A percentile compares a stretch with the other conserved stretches of the same genome.
Conservation (phyloP, 306 rosid genomes). For the Benincasa hispida region DNA sequence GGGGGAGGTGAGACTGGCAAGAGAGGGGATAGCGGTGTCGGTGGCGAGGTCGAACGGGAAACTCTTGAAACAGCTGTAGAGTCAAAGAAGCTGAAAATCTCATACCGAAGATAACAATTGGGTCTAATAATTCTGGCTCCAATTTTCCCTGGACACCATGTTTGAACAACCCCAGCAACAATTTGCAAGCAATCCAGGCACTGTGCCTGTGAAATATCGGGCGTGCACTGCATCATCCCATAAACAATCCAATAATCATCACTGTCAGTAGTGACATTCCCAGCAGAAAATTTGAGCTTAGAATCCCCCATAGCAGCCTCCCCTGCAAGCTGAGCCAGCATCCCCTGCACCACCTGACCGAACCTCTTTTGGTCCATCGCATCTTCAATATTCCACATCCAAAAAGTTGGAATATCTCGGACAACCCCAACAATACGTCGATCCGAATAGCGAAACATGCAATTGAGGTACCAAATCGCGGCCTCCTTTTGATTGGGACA, state of each 20-base stretch:
- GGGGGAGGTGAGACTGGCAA: neutral
- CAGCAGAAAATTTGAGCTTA: neutral
- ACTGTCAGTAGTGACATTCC: neutral
- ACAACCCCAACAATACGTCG: slow-evolving; percentile 2
- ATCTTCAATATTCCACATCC: fast-evolving
- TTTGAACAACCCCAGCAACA: neutral
- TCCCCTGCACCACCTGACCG: neutral
- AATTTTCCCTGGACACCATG: neutral
- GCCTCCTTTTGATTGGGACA: slow-evolving; percentile 45
- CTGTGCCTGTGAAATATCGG: neutral
- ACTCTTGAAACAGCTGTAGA: neutral
- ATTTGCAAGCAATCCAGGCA: neutral
- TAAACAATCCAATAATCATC: neutral
- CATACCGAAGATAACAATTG: slow-evolving; percentile 1
- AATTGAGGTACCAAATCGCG: slow-evolving; percentile 16
- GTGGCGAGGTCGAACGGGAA: neutral
- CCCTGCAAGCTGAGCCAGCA: neutral
- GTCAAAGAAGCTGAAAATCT: neutral
- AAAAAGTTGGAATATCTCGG: neutral
- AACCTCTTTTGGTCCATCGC: slow-evolving; percentile 5
- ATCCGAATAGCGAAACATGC: slow-evolving; percentile 35
- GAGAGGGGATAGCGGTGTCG: neutral
- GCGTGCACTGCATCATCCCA: neutral
- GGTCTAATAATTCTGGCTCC: neutral
- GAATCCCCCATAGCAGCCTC: neutral